Percentiles rank a stretch among this genome's conserved stretches.
Evolutionary conservation across 306 rosid species (phyloP).

Genomic region (Malus domestica): ASM211411v1 NC_041789.1:11480501-11481000

Average conservation of each 20-base stretch:
- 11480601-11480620: slow-evolving; percentile 86
- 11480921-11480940: neutral
- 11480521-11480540: neutral
- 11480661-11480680: slow-evolving; percentile 74
- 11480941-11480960: neutral
- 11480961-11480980: neutral
- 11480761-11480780: neutral
- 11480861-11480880: neutral
- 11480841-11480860: neutral
- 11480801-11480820: neutral
- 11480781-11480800: neutral
- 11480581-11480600: slow-evolving; percentile 38
- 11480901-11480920: neutral
- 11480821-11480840: neutral
- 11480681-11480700: slow-evolving; percentile 74
- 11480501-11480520: neutral
- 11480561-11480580: neutral
- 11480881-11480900: neutral
- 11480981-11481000: neutral
- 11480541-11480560: neutral
- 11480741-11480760: neutral
- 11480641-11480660: slow-evolving; percentile 71
- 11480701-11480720: slow-evolving; percentile 65
- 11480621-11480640: slow-evolving; percentile 89
- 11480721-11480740: slow-evolving; percentile 14